phyloP scores from a whole-genome alignment of 1,139 yeast species.

The Diutina rugosa region DNA sequence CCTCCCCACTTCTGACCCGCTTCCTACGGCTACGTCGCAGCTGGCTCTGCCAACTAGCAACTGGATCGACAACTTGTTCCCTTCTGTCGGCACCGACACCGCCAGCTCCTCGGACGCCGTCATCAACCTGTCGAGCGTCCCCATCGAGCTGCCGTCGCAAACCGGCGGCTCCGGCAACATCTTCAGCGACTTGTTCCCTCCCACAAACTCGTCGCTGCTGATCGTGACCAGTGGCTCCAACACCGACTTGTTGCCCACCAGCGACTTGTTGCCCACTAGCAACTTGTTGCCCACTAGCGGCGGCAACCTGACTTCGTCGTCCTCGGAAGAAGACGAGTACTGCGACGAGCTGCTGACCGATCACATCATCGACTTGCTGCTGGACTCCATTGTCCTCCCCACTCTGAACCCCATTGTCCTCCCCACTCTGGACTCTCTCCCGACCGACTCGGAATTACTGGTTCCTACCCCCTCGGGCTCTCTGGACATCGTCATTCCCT shows the following conservation, averaged over 20 bases:
- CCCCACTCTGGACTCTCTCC: not conserved
- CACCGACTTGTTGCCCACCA: not conserved
- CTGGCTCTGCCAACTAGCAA: not conserved
- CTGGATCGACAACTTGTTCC: not conserved
- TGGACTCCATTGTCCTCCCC: too few species aligned
- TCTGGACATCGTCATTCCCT: not conserved
- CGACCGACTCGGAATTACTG: not conserved
- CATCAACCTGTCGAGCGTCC: not conserved
- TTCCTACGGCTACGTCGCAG: not conserved
- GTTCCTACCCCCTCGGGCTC: not conserved
- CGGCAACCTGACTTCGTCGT: not conserved
- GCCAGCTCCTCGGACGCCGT: not conserved
- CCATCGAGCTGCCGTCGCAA: not conserved
- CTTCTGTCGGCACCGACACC: not conserved
- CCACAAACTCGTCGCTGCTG: not conserved
- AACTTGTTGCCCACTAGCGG: not conserved
- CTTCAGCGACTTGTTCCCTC: not conserved
- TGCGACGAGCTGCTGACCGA: not conserved
- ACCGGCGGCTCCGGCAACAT: not conserved
- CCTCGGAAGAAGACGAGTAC: not conserved
- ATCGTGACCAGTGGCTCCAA: not conserved
- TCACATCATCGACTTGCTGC: not conserved
- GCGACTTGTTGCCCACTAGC: not conserved
- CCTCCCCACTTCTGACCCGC: not conserved
- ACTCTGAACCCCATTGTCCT: not conserved